Evolutionary conservation across 1,284 basidiomycete species (phyloP), one percentile per base, ranked within the genome.

Genomic region (Cryptococcus maquisensis): DNA sequence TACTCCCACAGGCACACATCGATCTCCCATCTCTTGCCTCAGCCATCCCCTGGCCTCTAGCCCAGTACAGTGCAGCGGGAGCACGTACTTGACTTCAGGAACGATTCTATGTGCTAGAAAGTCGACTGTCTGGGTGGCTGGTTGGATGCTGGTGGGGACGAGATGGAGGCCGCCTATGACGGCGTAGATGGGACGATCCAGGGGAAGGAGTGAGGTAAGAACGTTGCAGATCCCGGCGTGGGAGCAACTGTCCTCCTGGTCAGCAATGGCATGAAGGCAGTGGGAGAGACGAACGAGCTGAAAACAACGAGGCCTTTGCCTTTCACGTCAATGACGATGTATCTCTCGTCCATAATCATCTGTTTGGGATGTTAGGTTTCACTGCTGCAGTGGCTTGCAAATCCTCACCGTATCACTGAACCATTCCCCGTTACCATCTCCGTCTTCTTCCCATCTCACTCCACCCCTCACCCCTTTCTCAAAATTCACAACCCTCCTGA

Each of bases 141-240:
- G 83, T 36, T 40, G 39, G 15, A n/a, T 40, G 20, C 16, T 44
- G 20, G 42, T n/a, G 42, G 18, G 20, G 20, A 16, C n/a, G 42
- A 91, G 83, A 69, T 91, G 89, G 15, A 91, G 77, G 10, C 89
- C 88, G 4, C 88, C 88, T 41, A 89, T 81, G 50, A 90, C 86
- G 84, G 89, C 89, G 68, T 89, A 81, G 42, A 90, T 78, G 0
- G 88, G 88, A 52, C 87, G 77, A 69, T 68, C 4, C 85, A 76
- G 0, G 84, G 87, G 62, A 87, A 83, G 37, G 4, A 53, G 44
- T n/a, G 51, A 54, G 59, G 81, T 83, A 55, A 88, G 77, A 37
- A 90, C 87, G 61, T 91, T 91, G 52, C 88, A 84, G 55, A 90
- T 88, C 0, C 87, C 88, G 4, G 88, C 87, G 73, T 90, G 87